Percentiles rank a stretch among this genome's conserved stretches.
Evolutionary conservation across 495 filamentous ascomycete species (phyloP).

Genomic region (Talaromyces thailandensis): DNA sequence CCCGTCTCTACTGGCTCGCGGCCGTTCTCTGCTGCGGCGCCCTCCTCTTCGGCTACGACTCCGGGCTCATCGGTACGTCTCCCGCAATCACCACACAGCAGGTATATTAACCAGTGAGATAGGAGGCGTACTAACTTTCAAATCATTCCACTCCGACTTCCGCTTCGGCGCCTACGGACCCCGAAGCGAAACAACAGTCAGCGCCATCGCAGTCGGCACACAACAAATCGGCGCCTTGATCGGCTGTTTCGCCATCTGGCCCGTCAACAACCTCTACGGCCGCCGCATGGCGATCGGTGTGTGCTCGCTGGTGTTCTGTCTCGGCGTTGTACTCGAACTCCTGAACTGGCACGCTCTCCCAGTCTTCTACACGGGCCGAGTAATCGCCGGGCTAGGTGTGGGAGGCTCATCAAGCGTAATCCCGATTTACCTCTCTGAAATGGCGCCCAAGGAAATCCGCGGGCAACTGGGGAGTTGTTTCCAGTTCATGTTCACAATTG

Average conservation of each 20-base stretch:
- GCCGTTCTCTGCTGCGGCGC: conserved; percentile 37
- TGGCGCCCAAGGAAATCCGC: conserved; percentile 45
- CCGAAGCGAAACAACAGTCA: conserved; percentile 26
- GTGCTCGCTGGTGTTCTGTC: conserved; percentile 35
- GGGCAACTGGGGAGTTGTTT: conserved; percentile 44
- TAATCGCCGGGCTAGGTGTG: conserved; percentile 48
- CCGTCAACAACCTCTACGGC: conserved; percentile 34
- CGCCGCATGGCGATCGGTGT: conserved; percentile 34
- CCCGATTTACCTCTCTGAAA: conserved; percentile 50
- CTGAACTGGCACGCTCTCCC: conserved; percentile 32
- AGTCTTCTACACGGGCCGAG: conserved; percentile 36
- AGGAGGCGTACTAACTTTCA: conserved; percentile 40
- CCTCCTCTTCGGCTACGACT: conserved; percentile 35
- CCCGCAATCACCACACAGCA: background rate
- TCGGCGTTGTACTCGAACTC: conserved; percentile 36
- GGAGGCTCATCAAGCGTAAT: conserved; percentile 48
- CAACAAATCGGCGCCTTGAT: conserved; percentile 39
- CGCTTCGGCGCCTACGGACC: conserved; percentile 18
- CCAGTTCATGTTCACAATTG: conserved; percentile 44
- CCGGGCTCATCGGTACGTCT: conserved; percentile 32
- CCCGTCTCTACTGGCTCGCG: conserved; percentile 46
- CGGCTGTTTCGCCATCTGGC: conserved; percentile 43
- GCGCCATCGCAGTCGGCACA: conserved; percentile 36
- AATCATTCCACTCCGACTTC: conserved; percentile 37
- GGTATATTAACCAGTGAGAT: background rate